Evolutionary conservation across 306 rosid species (phyloP), one percentile per base, ranked within the genome.

Genomic region (Glycine soja): DNA sequence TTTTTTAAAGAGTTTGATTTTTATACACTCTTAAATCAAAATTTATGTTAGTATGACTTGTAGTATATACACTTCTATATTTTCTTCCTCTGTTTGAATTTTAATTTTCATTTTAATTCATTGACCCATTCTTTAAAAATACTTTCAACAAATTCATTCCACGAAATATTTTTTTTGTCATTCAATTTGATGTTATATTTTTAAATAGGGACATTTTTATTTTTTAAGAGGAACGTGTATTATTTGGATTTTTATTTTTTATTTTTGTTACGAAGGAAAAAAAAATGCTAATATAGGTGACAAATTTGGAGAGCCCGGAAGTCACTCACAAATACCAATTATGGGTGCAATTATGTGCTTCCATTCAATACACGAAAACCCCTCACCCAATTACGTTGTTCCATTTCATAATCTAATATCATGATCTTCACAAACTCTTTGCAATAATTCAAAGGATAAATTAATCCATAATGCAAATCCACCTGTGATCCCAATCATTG

Each of bases 301-400:
- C 30, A 24, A 24, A 24, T 24, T 24, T 24, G 30, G 2, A 24
- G 30, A 24, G 30, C 2, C 1, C 30, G 2, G 30, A 56, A 7
- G 72, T 64, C 47, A 78, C 13, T 13, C 8, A 51, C 14, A 78
- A 64, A 14, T 50, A 38, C 1, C 69, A 84, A 84, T 79, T 68
- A 75, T 80, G 38, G 70, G 63, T 42, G 46, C 58, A 80, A 75
- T 84, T 18, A 84, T 79, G 11, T 12, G 63, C 10, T 84, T 82
- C 81, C 85, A 84, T 85, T 77, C 58, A 47, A 73, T 57, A 53
- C 87, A 82, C 85, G 88, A 12, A 59, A 80, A 15, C 43, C 5
- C 4, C 13, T 9, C 5, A 38, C 0, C 86, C 89, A 85, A 63
- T 75, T 70, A 58, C 18, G 34, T 8, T 16, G 0, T 24, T 81